Percentiles rank a stretch among this genome's conserved stretches.
Evolutionary conservation across 2,329 filamentous ascomycete species (phyloP).

Genomic region (Westerdykella aurantiaca): DNA sequence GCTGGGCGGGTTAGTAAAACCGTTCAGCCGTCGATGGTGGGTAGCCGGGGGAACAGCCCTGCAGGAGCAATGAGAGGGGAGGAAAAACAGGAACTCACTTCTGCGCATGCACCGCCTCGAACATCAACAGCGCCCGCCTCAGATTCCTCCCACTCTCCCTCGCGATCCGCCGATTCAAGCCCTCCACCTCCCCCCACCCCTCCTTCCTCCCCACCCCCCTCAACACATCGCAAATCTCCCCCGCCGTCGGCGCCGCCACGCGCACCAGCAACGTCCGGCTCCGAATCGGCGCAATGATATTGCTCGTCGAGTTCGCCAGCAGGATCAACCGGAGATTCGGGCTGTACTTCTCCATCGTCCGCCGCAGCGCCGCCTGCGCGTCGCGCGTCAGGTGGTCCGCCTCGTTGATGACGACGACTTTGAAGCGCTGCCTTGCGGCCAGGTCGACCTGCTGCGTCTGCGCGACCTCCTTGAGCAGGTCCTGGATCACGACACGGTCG

Average conservation of each 20-base stretch:
- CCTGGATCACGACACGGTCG: constrained; percentile 91
- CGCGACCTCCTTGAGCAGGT: constrained; percentile 92
- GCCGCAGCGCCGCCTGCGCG: constrained; percentile 86
- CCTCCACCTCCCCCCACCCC: constrained; percentile 70
- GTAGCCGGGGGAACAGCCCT: neutral
- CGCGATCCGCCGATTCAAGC: constrained; percentile 77
- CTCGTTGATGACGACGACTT: constrained; percentile 98
- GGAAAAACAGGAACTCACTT: constrained; percentile 58
- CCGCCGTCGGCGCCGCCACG: constrained; percentile 80
- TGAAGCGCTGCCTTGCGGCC: constrained; percentile 84
- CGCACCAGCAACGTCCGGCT: constrained; percentile 86
- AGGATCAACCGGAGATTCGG: constrained; percentile 89
- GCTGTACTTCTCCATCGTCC: constrained; percentile 99
- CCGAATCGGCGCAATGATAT: constrained; percentile 97
- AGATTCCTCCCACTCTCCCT: constrained; percentile 87
- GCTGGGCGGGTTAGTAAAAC: constrained; percentile 44
- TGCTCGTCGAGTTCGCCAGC: constrained; percentile 90
- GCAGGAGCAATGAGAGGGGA: constrained; percentile 1
- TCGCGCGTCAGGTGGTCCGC: constrained; percentile 90
- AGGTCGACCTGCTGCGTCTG: constrained; percentile 99
- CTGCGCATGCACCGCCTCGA: constrained; percentile 92
- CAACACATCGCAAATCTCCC: constrained; percentile 76
- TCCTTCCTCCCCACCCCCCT: constrained; percentile 68
- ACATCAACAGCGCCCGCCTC: constrained; percentile 87
- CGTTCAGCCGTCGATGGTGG: constrained; percentile 24